phyloP scores from a whole-genome alignment of 2,329 filamentous ascomycete species.

The Cladorrhinum sp. region DNA sequence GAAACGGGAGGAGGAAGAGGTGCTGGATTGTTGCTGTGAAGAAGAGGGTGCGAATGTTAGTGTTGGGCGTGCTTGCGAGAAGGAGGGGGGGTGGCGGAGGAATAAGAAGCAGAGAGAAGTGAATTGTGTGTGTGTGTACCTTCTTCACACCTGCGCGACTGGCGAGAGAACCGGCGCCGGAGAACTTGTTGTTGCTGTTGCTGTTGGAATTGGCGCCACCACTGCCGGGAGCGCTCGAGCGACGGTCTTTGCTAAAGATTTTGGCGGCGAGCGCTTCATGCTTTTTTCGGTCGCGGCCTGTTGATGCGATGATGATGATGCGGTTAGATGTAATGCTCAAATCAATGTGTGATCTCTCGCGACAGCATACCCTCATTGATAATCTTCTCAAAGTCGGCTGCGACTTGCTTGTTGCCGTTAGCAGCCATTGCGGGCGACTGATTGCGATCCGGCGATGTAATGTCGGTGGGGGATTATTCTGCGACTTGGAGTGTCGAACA shows the following conservation, averaged over 20 bases:
- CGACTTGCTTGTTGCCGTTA: constrained; percentile 32
- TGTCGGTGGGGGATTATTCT: background rate
- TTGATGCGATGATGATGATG: background rate
- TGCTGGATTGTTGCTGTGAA: constrained; percentile 28
- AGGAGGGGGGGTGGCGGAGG: background rate
- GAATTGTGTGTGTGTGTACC: constrained; percentile 40
- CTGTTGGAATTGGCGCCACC: constrained; percentile 33
- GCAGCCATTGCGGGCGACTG: constrained; percentile 24
- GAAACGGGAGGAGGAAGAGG: background rate
- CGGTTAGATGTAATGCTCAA: background rate
- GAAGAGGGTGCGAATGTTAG: constrained; percentile 32
- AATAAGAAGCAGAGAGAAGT: background rate
- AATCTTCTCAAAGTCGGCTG: constrained; percentile 53
- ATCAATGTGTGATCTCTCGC: background rate
- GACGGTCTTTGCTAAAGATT: constrained; percentile 64
- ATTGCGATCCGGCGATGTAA: background rate
- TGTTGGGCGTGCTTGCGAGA: constrained; percentile 18
- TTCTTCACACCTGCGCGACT: constrained; percentile 73
- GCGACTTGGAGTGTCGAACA: background rate
- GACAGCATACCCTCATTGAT: constrained; percentile 47
- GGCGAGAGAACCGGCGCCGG: constrained; percentile 56
- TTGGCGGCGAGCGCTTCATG: constrained; percentile 68
- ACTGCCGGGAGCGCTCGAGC: constrained; percentile 53
- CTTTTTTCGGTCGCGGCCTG: constrained; percentile 67
- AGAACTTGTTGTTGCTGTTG: constrained; percentile 23